Percentiles rank a stretch among this genome's conserved stretches.
phyloP scores from a whole-genome alignment of 2,329 filamentous ascomycete species.

The Colletotrichum falcatum region DNA sequence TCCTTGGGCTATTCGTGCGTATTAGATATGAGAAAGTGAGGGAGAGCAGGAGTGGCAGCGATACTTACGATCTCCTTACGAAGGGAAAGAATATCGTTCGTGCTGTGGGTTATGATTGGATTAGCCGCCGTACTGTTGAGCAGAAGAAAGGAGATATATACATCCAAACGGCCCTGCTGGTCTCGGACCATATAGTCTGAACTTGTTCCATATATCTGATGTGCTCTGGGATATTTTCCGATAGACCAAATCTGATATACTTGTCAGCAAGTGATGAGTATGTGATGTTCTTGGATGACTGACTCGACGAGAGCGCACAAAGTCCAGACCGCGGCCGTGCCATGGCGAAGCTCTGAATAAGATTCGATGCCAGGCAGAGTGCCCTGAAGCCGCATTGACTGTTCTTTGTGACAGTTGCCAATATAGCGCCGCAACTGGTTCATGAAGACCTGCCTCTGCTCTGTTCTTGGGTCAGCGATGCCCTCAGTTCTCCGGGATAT shows the following conservation, averaged over 20 bases:
- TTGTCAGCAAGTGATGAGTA: not conserved
- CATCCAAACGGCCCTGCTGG: constrained; percentile 44
- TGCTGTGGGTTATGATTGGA: not conserved
- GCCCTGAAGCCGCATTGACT: constrained; percentile 44
- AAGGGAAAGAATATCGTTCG: constrained; percentile 50
- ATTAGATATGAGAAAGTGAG: not conserved
- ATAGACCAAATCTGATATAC: constrained; percentile 15
- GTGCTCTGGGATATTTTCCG: constrained; percentile 27
- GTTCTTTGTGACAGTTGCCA: constrained; percentile 46
- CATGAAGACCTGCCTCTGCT: constrained; percentile 35
- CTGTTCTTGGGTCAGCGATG: constrained; percentile 7
- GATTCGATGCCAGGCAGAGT: constrained; percentile 45
- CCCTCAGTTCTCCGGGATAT: not conserved
- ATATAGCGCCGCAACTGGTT: constrained; percentile 45
- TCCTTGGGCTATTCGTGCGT: constrained; percentile 1
- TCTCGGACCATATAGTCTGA: constrained; percentile 44
- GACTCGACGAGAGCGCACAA: constrained; percentile 47
- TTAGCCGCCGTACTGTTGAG: not conserved
- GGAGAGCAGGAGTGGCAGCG: not conserved
- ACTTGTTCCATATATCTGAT: constrained; percentile 28
- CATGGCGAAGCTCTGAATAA: constrained; percentile 48
- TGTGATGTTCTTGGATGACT: not conserved
- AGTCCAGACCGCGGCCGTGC: constrained; percentile 45
- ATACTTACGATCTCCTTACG: constrained; percentile 48
- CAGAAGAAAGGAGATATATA: not conserved